Conservation (phyloP, 495 filamentous ascomycete genomes). For the Penicillium verhagenii region DNA sequence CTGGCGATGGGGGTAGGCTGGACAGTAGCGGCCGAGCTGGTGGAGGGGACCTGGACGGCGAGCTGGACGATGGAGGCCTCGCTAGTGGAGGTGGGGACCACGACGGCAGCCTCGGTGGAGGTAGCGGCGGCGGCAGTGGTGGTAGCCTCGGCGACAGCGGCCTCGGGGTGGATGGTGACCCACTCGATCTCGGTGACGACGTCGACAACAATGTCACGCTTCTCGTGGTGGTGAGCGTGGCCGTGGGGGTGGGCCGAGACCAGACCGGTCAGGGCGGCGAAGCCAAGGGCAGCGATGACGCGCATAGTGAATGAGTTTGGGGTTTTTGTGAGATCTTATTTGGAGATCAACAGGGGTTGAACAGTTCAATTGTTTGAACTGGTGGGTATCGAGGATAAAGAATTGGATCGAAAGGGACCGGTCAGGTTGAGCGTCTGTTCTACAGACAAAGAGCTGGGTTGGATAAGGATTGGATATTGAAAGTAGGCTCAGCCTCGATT, state of each 20-base stretch:
- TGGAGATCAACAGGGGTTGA: background rate
- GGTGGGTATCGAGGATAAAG: background rate
- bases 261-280: constrained; percentile 17
- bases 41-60: constrained; percentile 1
- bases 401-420: background rate
- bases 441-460: constrained; percentile 1
- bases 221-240: constrained; percentile 5
- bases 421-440: constrained; percentile 4
- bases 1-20: constrained; percentile 8
- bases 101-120: background rate
- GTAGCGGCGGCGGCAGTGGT: background rate
- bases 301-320: constrained; percentile 19
- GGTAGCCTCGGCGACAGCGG: background rate
- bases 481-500: constrained; percentile 8
- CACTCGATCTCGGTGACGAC: background rate
- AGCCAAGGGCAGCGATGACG: constrained; percentile 18
- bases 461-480: constrained; percentile 7
- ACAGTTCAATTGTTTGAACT: background rate
- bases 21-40: constrained; percentile 3
- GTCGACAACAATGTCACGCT: constrained; percentile 1
- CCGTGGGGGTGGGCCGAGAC: constrained; percentile 15
- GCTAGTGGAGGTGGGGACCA: constrained; percentile 5
- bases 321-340: background rate
- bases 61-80: background rate
- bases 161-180: constrained; percentile 1